Percentiles rank a stretch among this genome's conserved stretches.
phyloP scores from a whole-genome alignment of 495 filamentous ascomycete genomes.

The Tuber calosporum region DNA sequence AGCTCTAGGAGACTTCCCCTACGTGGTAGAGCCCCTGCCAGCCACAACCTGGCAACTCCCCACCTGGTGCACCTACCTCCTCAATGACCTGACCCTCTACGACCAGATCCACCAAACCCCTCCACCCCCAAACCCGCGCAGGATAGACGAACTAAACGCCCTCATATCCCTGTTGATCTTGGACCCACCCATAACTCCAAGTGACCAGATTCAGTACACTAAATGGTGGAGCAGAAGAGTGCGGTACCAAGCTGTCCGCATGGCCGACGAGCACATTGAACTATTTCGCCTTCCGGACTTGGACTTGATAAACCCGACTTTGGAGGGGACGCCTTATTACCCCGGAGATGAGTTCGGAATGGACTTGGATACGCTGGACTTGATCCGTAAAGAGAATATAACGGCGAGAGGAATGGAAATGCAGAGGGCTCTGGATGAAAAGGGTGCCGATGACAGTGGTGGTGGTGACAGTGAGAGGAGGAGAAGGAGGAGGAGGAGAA shows the following conservation, averaged over 20 bases:
- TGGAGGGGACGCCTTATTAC: background rate
- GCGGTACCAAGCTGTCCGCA: background rate
- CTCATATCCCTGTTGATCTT: background rate
- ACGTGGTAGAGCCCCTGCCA: background rate
- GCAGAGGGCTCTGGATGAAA: background rate
- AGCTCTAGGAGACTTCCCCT: background rate
- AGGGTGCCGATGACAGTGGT: background rate
- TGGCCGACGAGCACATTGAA: background rate
- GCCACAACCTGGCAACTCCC: background rate
- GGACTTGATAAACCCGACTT: background rate
- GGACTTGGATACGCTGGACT: background rate
- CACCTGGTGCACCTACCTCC: slow-evolving; percentile 1
- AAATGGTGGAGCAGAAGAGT: slow-evolving; percentile 1
- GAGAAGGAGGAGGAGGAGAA: background rate
- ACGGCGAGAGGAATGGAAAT: background rate
- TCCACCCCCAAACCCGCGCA: background rate
- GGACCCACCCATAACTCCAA: background rate
- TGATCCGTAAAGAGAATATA: background rate
- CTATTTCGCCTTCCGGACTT: background rate
- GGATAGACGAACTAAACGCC: background rate
- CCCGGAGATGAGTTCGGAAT: background rate
- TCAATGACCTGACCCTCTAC: background rate
- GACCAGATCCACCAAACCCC: background rate
- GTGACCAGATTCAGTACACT: background rate
- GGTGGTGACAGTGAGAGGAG: background rate